These are phyloP conservation scores for Myriosclerotinia duriaeana DNA, from an alignment of 2,329 filamentous ascomycete genomes.

Conservation along the genomic window DNA sequence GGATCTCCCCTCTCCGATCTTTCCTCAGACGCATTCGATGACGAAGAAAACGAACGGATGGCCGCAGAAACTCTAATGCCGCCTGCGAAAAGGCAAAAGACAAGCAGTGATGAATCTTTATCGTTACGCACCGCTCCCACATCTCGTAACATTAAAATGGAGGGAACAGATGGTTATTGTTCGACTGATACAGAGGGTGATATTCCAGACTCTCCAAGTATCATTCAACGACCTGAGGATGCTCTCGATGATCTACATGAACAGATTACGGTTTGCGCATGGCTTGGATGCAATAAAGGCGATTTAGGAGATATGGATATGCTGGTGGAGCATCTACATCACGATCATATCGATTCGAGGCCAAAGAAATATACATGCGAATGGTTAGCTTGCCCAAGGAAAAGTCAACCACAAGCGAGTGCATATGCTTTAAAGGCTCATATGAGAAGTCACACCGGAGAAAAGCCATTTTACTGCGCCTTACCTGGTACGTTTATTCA, in stretches of 20 bases:
- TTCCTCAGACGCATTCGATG: slow-evolving; percentile 59
- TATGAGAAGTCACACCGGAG: slow-evolving; percentile 95
- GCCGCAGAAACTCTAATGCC: slow-evolving; percentile 44
- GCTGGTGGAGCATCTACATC: slow-evolving; percentile 81
- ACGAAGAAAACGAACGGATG: slow-evolving; percentile 55
- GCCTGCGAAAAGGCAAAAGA: slow-evolving; percentile 40
- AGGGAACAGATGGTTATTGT: slow-evolving; percentile 52
- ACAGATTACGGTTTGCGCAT: slow-evolving; percentile 75
- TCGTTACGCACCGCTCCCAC: slow-evolving; percentile 33
- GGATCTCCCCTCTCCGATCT: slow-evolving; percentile 65
- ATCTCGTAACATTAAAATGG: slow-evolving; percentile 39
- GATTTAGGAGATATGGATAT: slow-evolving; percentile 79
- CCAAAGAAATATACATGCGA: slow-evolving; percentile 99
- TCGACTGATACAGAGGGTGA: slow-evolving; percentile 90
- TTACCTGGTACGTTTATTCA: slow-evolving; percentile 67
- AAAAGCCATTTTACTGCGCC: slow-evolving; percentile 98
- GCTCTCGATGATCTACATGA: slow-evolving; percentile 65
- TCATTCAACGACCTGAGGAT: slow-evolving; percentile 65
- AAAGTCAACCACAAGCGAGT: slow-evolving; percentile 88
- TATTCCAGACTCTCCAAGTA: slow-evolving; percentile 67
- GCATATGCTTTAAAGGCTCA: slow-evolving; percentile 95
- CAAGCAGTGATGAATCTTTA: slow-evolving; percentile 27
- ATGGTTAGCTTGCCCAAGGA: slow-evolving; percentile 86
- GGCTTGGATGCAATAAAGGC: slow-evolving; percentile 71
- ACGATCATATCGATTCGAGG: slow-evolving; percentile 87